phyloP scores from a whole-genome alignment of 768 basidiomycete species.

The Dacryopinax primogenitus region DNA sequence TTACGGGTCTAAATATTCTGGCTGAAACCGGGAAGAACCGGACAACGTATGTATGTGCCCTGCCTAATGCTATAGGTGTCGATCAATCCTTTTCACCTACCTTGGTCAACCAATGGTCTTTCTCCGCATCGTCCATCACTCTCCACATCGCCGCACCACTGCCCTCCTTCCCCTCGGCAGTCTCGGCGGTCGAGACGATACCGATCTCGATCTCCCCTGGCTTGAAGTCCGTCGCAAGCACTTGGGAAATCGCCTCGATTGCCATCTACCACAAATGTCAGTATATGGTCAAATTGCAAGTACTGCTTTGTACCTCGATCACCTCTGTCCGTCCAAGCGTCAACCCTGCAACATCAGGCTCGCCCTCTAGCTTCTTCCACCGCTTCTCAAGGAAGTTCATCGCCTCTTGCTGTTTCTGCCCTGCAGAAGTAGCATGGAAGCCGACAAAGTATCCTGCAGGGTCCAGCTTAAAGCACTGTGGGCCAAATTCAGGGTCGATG shows the following conservation, averaged over 20 bases:
- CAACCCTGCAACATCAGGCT: conserved; percentile 62
- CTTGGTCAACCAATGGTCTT: conserved; percentile 66
- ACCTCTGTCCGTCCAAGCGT: conserved; percentile 62
- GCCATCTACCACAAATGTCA: conserved; percentile 47
- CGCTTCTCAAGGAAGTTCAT: conserved; percentile 98
- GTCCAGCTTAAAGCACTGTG: conserved; percentile 97
- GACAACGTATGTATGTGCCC: background rate
- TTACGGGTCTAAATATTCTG: conserved; percentile 6
- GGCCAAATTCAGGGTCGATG: conserved; percentile 76
- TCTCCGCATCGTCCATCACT: conserved; percentile 61
- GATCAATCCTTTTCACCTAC: conserved; percentile 79
- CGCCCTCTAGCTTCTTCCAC: conserved; percentile 86
- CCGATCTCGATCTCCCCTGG: conserved; percentile 92
- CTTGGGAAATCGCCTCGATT: conserved; percentile 85
- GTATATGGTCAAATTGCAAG: background rate
- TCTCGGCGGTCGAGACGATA: conserved; percentile 63
- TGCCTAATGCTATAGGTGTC: background rate
- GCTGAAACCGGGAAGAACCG: conserved; percentile 5
- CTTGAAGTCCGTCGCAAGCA: conserved; percentile 94
- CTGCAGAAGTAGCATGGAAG: conserved; percentile 92
- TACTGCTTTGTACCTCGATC: conserved; percentile 55
- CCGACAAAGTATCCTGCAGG: conserved; percentile 98
- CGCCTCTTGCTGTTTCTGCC: conserved; percentile 89
- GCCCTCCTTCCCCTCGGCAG: conserved; percentile 52
- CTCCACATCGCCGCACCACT: conserved; percentile 49